These are phyloP conservation scores for Aphanomyces invadans DNA, from an alignment of 352 stramenopile genomes.

Conservation along the genomic window DNA sequence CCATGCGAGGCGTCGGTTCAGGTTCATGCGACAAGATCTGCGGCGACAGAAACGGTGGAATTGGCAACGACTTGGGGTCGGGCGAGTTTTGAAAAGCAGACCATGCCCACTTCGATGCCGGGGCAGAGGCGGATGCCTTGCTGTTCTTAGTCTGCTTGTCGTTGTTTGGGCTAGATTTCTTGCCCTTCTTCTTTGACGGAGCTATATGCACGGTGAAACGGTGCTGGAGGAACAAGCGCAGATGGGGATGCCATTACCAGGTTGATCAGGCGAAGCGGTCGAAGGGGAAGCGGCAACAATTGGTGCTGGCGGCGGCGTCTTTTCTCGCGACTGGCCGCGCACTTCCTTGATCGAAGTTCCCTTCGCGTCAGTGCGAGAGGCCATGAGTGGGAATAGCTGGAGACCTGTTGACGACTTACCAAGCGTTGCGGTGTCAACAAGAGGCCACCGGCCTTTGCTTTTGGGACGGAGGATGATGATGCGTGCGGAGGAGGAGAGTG, in stretches of 20 bases:
- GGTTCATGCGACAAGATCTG: conserved; percentile 6
- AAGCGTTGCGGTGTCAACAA: conserved; percentile 23
- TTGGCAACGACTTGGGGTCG: conserved; percentile 56
- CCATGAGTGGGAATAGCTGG: neutral
- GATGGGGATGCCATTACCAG: neutral
- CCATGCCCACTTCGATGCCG: conserved; percentile 70
- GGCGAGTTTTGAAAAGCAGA: conserved; percentile 77
- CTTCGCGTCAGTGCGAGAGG: neutral
- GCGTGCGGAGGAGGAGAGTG: no score
- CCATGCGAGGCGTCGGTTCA: neutral
- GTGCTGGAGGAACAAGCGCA: no score
- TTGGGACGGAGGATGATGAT: neutral
- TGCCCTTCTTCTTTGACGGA: conserved; percentile 30
- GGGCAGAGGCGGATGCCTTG: conserved; percentile 38
- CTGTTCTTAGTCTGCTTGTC: conserved; percentile 35
- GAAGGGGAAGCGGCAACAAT: neutral
- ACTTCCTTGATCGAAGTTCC: conserved; percentile 19
- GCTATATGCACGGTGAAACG: no score
- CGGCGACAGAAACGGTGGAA: conserved; percentile 59
- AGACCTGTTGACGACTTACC: no score
- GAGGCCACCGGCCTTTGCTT: neutral
- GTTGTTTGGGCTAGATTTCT: conserved; percentile 34
- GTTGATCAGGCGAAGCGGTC: neutral
- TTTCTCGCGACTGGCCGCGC: conserved; percentile 18
- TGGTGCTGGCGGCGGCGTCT: neutral